Evolutionary conservation across 768 basidiomycete genomes (phyloP).

Genomic region (Mycena capillaripes): DNA sequence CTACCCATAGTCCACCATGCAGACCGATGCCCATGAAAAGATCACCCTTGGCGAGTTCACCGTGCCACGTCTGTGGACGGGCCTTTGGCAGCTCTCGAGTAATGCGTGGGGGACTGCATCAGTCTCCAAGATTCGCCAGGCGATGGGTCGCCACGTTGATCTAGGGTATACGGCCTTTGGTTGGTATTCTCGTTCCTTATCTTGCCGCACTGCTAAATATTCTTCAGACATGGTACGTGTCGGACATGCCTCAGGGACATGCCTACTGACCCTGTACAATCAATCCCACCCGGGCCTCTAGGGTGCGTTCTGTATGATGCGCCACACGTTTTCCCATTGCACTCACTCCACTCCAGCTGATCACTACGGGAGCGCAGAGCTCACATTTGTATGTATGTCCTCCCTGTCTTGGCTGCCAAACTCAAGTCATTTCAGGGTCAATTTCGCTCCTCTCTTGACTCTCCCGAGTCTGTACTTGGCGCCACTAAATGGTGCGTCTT

Average conservation of each 20-base stretch:
- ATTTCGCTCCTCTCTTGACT: conserved; percentile 64
- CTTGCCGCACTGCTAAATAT: neutral
- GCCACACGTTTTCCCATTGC: neutral
- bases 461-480: conserved; percentile 65
- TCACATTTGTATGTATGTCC: conserved; percentile 78
- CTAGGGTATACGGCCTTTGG: conserved; percentile 60
- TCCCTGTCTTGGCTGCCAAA: conserved; percentile 26
- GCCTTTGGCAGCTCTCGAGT: conserved; percentile 37
- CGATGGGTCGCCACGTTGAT: conserved; percentile 32
- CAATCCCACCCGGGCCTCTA: neutral
- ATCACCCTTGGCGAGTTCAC: conserved; percentile 34
- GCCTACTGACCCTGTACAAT: neutral
- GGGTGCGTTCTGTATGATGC: conserved; percentile 22
- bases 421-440: conserved; percentile 66
- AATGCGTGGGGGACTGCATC: conserved; percentile 35
- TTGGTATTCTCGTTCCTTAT: neutral
- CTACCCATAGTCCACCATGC: conserved; percentile 22
- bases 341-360: conserved; percentile 66
- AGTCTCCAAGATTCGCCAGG: conserved; percentile 34
- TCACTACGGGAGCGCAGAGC: conserved; percentile 89
- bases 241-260: neutral
- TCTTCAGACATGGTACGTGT: conserved; percentile 27
- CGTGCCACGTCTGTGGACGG: conserved; percentile 33
- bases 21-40: conserved; percentile 28
- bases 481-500: conserved; percentile 94